Percentiles rank a stretch among this genome's conserved stretches.
phyloP scores from a whole-genome alignment of 2,329 filamentous ascomycete genomes.

The Atkinsonella texensis region DNA sequence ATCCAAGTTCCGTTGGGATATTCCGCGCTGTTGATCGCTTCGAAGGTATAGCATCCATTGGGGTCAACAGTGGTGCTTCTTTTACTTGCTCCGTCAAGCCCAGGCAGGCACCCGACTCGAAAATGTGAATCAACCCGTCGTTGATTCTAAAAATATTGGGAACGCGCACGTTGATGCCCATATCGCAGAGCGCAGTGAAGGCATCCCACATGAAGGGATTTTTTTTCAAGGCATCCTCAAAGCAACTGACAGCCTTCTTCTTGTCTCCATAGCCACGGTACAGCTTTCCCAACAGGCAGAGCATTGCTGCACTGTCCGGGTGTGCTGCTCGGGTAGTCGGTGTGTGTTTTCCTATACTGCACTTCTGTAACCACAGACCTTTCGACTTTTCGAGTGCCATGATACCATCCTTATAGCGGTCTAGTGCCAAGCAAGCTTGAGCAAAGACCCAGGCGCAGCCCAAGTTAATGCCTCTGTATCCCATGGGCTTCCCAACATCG shows the following conservation, averaged over 20 bases:
- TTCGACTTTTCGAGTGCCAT: conserved; percentile 72
- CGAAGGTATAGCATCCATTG: conserved; percentile 25
- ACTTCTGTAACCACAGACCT: conserved; percentile 62
- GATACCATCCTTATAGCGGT: conserved; percentile 70
- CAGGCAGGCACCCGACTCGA: conserved; percentile 25
- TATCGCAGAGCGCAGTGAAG: conserved; percentile 78
- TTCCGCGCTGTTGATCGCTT: conserved; percentile 31
- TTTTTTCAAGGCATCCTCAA: conserved; percentile 74
- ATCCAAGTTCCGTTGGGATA: conserved; percentile 22
- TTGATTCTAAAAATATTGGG: conserved; percentile 77
- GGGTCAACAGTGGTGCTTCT: conserved; percentile 19
- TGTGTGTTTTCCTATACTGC: conserved; percentile 71
- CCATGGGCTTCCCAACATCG: conserved; percentile 64
- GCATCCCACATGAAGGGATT: conserved; percentile 99
- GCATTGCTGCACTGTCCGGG: conserved; percentile 75
- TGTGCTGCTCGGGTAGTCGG: conserved; percentile 60
- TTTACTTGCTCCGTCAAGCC: conserved; percentile 20
- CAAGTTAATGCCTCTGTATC: conserved; percentile 60
- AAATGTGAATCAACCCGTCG: conserved; percentile 35
- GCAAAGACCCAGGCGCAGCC: conserved; percentile 89
- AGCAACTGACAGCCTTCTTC: conserved; percentile 73
- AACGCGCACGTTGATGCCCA: conserved; percentile 68
- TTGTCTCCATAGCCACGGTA: conserved; percentile 73
- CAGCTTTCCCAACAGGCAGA: conserved; percentile 76
- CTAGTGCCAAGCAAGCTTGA: conserved; percentile 72